Percentiles rank a stretch among this genome's conserved stretches.
Conservation (phyloP, 2,329 filamentous ascomycete genomes). For the Penicillium sp. region DNA sequence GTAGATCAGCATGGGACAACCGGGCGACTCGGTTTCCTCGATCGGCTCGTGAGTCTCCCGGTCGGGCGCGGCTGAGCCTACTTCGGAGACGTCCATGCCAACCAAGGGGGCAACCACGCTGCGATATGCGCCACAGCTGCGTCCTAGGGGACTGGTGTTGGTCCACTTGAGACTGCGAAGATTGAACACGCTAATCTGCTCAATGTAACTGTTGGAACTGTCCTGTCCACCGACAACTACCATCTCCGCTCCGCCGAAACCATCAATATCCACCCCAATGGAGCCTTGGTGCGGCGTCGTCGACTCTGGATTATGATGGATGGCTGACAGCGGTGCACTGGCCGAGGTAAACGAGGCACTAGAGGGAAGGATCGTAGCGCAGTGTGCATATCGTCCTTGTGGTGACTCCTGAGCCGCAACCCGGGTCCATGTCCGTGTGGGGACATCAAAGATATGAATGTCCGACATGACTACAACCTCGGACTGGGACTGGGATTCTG, state of each 20-base stretch:
- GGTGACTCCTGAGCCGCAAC: conserved; percentile 80
- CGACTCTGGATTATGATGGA: conserved; percentile 85
- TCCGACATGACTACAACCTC: conserved; percentile 98
- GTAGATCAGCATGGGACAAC: conserved; percentile 86
- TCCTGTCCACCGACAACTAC: conserved; percentile 95
- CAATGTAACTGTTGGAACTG: conserved; percentile 97
- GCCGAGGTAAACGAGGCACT: conserved; percentile 84
- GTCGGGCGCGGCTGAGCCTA: conserved; percentile 48
- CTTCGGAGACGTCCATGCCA: conserved; percentile 49
- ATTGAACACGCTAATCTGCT: conserved; percentile 98
- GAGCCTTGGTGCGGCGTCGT: conserved; percentile 84
- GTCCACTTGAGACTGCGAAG: conserved; percentile 94
- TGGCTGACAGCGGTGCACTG: conserved; percentile 79
- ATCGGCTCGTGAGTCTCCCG: conserved; percentile 41
- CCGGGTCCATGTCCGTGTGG: conserved; percentile 80
- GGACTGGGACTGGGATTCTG: conserved; percentile 72
- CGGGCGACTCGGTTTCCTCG: conserved; percentile 40
- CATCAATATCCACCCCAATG: conserved; percentile 86
- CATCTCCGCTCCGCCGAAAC: conserved; percentile 93
- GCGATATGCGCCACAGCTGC: conserved; percentile 93
- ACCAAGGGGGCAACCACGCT: conserved; percentile 86
- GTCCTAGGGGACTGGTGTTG: conserved; percentile 80
- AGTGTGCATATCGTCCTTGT: conserved; percentile 94
- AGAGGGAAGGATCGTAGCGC: conserved; percentile 87
- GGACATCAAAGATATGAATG: conserved; percentile 91